A percentile compares a stretch with the other conserved stretches of the same genome.
These are phyloP conservation scores for Microdochium nivale DNA, from an alignment of 2,329 filamentous ascomycete species.

Conservation along the genomic window DNA sequence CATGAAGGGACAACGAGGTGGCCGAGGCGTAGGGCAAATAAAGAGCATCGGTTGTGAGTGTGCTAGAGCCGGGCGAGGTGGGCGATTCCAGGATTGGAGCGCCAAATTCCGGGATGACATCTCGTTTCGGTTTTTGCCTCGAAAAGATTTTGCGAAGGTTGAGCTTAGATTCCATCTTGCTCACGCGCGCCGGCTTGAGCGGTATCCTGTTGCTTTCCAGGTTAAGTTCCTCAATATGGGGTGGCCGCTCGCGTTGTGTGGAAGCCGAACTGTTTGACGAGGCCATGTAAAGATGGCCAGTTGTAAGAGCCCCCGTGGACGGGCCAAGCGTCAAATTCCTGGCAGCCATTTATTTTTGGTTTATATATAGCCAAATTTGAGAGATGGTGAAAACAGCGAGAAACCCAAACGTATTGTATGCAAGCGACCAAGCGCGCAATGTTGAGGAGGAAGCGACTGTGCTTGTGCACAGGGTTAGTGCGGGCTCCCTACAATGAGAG, in stretches of 20 bases:
- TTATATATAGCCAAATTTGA: background rate
- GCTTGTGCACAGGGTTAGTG: too few species aligned
- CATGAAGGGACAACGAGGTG: background rate
- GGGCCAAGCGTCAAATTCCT: background rate
- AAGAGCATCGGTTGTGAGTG: background rate
- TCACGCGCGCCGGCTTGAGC: constrained; percentile 31
- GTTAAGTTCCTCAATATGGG: constrained; percentile 20
- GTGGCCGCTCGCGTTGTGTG: constrained; percentile 19
- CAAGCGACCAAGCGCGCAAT: background rate
- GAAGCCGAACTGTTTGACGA: background rate
- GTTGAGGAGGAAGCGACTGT: background rate
- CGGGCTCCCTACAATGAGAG: background rate
- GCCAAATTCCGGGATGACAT: background rate
- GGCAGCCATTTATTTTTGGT: background rate
- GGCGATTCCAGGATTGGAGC: background rate
- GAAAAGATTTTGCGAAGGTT: constrained; percentile 43
- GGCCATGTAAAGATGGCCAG: background rate
- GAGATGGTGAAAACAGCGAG: background rate
- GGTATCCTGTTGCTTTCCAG: constrained; percentile 29
- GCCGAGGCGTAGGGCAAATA: background rate
- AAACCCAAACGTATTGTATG: too few species aligned
- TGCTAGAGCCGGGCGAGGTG: background rate
- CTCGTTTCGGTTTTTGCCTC: constrained; percentile 25
- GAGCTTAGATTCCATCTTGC: constrained; percentile 41
- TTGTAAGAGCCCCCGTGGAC: background rate